These are phyloP conservation scores for Themeda triandra DNA, from an alignment of 176 grass and related monocot species.

Conservation along the genomic window DNA sequence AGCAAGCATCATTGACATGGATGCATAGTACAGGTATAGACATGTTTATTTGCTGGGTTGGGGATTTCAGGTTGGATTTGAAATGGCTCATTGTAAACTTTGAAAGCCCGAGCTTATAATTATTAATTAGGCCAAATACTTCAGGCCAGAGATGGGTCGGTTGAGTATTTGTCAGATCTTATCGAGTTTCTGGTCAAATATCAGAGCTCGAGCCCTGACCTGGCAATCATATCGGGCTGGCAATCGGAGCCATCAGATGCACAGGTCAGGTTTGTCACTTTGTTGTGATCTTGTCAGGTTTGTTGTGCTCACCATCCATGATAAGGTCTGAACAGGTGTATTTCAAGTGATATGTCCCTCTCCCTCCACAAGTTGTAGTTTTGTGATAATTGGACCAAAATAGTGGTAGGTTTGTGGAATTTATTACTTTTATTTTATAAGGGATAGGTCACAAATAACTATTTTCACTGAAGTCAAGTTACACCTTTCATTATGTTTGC, in stretches of 20 bases:
- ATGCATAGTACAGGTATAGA: not conserved
- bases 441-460: not conserved
- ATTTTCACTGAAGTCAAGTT: not conserved
- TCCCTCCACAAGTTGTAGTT: not conserved
- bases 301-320: not conserved
- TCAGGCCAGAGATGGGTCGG: not conserved
- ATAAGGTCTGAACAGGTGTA: not conserved
- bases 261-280: not conserved
- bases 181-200: not conserved
- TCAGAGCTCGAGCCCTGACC: not conserved
- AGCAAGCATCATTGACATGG: not conserved
- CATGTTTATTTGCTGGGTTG: not conserved
- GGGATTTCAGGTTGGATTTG: not conserved
- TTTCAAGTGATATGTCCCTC: not conserved
- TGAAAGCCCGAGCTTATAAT: not conserved
- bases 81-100: not conserved
- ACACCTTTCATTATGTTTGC: not conserved
- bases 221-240: not conserved
- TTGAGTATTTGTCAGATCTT: not conserved
- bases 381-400: not conserved
- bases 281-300: not conserved
- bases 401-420: not conserved
- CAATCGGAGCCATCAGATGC: not conserved
- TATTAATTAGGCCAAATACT: not conserved
- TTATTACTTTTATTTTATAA: not conserved